Evolutionary conservation across 371 early-diverging fungal genomes (phyloP).

Genomic region (Mortierella sp.): DNA sequence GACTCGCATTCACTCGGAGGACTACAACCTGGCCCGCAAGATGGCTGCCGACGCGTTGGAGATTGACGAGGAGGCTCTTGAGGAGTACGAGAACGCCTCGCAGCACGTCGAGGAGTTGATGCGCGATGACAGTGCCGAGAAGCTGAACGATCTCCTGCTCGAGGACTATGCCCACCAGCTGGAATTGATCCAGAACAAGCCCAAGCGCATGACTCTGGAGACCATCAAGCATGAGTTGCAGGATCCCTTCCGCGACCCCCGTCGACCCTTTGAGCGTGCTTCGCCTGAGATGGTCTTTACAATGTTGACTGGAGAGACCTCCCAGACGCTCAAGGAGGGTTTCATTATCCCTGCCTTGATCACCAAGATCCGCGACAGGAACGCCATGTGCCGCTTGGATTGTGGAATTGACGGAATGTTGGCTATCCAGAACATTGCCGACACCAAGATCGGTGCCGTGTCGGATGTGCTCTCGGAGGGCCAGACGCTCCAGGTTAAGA

Average conservation of each 20-base stretch:
- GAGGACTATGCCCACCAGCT: slow-evolving; percentile 93
- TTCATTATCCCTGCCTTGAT: slow-evolving; percentile 78
- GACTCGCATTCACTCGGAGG: slow-evolving; percentile 96
- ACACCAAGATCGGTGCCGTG: slow-evolving; percentile 71
- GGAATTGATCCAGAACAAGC: slow-evolving; percentile 76
- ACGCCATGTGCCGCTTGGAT: slow-evolving; percentile 81
- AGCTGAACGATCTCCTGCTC: slow-evolving; percentile 88
- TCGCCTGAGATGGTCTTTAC: slow-evolving; percentile 78
- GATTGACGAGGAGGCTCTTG: slow-evolving; percentile 87
- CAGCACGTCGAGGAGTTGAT: slow-evolving; percentile 87
- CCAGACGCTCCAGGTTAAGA: slow-evolving; percentile 79
- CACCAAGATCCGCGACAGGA: slow-evolving; percentile 74
- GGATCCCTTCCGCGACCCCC: slow-evolving; percentile 85
- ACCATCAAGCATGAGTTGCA: slow-evolving; percentile 92
- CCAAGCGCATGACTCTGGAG: slow-evolving; percentile 84
- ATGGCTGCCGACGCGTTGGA: slow-evolving; percentile 98
- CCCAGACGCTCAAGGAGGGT: slow-evolving; percentile 73
- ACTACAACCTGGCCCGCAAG: slow-evolving; percentile 95
- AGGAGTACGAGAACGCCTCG: slow-evolving; percentile 74
- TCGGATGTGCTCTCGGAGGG: slow-evolving; percentile 74
- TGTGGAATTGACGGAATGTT: slow-evolving; percentile 91
- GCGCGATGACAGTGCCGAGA: slow-evolving; percentile 77
- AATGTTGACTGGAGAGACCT: slow-evolving; percentile 92
- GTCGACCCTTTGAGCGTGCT: slow-evolving; percentile 74
- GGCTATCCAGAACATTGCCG: slow-evolving; percentile 74